Base-by-base conservation (phyloP, 768 basidiomycete genomes). In the Polyporus arcularius region DNA sequence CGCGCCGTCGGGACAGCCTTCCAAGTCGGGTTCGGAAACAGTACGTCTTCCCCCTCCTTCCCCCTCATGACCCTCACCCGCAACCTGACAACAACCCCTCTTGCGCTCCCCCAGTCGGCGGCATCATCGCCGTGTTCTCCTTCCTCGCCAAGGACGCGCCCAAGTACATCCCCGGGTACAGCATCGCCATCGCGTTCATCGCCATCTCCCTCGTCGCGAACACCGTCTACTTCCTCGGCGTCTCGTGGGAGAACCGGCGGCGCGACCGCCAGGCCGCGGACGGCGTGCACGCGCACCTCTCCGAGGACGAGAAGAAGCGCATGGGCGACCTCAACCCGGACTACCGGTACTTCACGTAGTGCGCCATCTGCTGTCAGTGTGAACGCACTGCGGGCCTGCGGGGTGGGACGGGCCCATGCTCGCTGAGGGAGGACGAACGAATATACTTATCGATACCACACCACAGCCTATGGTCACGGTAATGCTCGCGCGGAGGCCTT, bases 21-120 rank as follows among this genome's bases (percentile, higher is more conserved):
- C 61, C 71, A 72, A 41, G 60, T 72, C 31, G 71, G 71, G 10
- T 72, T 72, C 58, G 71, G 69, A 2, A 72, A 72, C 57, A 65
- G 70, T 71, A 43, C 28, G 67, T 68, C 14, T 26, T 26, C 21
- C 21, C 21, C 9, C 21, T 30, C 8, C 7, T 50, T 32, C n/a
- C 14, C 21, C 54, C 8, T 15, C 40, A 9, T 30, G 11, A 32
- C 10, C 35, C 15, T 4, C n/a, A 1, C 2, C 18, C 30, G 4
- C 49, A 35, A 12, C 15, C 15, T 31, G 21, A 21, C 14, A 12
- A 38, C 32, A 8, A 26, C 21, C 21, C 21, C 21, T 26, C 21
- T 26, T 26, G 21, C 50, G 5, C 2, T 8, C 32, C 15, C 6
- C 5, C 43, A 70, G 69, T 70, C 54, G 71, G 71, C 45, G 71